These are phyloP conservation scores for Arachnomyces sp. DNA, from an alignment of 2,329 filamentous ascomycete genomes.

Conservation along the genomic window DNA sequence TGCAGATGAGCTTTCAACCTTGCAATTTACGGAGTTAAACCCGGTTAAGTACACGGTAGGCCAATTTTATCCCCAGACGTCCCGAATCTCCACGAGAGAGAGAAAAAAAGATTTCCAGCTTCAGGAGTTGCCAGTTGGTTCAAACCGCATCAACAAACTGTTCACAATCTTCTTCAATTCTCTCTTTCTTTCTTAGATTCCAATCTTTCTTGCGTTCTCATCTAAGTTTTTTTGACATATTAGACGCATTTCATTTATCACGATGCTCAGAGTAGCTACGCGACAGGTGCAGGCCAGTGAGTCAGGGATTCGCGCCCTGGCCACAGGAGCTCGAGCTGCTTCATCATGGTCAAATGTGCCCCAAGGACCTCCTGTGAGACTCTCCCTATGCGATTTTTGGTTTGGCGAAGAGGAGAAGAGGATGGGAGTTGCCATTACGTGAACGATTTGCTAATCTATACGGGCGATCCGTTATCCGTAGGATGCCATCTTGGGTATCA, in stretches of 20 bases:
- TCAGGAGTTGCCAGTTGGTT: slow-evolving; percentile 3
- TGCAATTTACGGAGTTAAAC: too few species aligned
- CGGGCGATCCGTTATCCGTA: slow-evolving; percentile 6
- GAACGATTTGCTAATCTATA: too few species aligned
- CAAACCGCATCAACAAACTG: slow-evolving; percentile 1
- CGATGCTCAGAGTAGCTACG: slow-evolving; percentile 39
- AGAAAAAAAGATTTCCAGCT: not conserved
- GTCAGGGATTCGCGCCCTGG: slow-evolving; percentile 29
- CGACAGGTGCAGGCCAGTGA: slow-evolving; percentile 33
- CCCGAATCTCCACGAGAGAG: not conserved
- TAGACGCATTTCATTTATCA: slow-evolving; percentile 6
- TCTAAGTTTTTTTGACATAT: slow-evolving; percentile 2
- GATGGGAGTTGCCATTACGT: too few species aligned
- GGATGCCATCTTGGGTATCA: slow-evolving; percentile 54
- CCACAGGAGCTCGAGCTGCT: slow-evolving; percentile 49
- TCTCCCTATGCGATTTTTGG: not conserved
- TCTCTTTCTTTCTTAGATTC: slow-evolving; percentile 3
- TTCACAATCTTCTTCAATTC: slow-evolving; percentile 3
- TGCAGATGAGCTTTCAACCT: too few species aligned
- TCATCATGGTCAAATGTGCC: slow-evolving; percentile 88
- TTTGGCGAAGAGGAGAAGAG: too few species aligned
- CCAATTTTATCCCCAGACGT: not conserved
- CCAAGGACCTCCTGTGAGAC: slow-evolving; percentile 84
- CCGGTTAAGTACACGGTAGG: too few species aligned
- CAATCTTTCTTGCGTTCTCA: not conserved